Evolutionary conservation across 225 moss, liverwort and hornwort species (phyloP).

Genomic region (Climacium dendroides): DNA sequence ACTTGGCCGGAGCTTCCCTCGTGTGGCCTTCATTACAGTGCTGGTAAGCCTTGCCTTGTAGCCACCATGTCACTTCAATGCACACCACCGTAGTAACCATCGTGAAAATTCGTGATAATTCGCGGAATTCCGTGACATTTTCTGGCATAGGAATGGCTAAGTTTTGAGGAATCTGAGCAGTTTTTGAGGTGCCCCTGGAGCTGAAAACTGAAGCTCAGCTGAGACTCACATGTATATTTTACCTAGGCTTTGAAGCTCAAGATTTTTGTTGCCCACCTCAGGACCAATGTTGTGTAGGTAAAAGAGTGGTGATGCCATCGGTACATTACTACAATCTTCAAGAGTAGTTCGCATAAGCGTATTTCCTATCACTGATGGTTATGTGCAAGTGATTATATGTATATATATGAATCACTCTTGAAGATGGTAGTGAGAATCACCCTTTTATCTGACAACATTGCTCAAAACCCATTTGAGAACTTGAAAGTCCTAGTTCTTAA

Average conservation of each 20-base stretch:
- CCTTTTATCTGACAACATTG: background rate
- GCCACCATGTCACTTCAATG: background rate
- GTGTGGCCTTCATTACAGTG: conserved; percentile 55
- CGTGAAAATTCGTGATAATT: background rate
- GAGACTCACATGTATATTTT: background rate
- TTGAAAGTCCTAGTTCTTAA: background rate
- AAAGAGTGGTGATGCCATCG: background rate
- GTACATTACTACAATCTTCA: background rate
- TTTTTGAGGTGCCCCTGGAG: background rate
- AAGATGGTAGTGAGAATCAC: background rate
- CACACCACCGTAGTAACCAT: background rate
- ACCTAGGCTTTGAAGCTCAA: background rate
- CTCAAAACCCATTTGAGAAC: background rate
- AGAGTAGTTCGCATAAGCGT: background rate
- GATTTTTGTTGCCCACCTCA: background rate
- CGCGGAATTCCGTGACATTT: background rate
- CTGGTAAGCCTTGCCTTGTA: conserved; percentile 24
- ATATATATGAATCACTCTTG: background rate
- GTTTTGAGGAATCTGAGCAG: background rate
- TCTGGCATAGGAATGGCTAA: background rate
- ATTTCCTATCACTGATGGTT: background rate
- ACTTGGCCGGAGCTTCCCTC: conserved; percentile 74
- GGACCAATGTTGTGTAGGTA: background rate
- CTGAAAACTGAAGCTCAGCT: background rate
- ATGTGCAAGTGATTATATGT: background rate